A percentile compares a stretch with the other conserved stretches of the same genome.
Conservation (phyloP, 208 protist species). For the Trichomonas vaginalis region DNA sequence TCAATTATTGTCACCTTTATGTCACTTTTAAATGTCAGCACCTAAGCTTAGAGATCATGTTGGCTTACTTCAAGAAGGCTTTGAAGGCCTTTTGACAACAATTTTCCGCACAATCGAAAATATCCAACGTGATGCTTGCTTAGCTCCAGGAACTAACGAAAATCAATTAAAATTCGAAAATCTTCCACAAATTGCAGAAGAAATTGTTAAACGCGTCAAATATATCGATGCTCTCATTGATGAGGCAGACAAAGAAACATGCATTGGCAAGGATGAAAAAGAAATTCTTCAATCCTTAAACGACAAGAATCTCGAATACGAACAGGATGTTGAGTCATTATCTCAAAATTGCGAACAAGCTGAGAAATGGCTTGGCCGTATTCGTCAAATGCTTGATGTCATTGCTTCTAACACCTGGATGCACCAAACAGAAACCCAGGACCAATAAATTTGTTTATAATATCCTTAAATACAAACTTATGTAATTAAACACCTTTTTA, state of each 20-base stretch:
- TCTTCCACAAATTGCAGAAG: not conserved
- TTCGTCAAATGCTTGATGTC: constrained; percentile 1
- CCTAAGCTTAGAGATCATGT: not conserved
- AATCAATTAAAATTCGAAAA: not conserved
- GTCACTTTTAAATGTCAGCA: not conserved
- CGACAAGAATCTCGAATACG: not conserved
- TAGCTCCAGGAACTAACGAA: not conserved
- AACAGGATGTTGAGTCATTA: not conserved
- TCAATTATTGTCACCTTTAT: no score
- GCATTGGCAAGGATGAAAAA: not conserved
- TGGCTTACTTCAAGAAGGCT: not conserved
- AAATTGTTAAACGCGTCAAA: not conserved
- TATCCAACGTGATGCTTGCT: not conserved
- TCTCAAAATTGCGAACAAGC: not conserved
- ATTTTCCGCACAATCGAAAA: not conserved
- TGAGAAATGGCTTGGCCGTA: not conserved
- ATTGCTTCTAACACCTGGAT: constrained; percentile 6
- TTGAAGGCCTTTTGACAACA: not conserved
- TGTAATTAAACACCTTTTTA: no score
- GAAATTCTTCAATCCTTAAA: not conserved
- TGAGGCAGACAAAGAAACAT: not conserved
- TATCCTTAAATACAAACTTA: no score
- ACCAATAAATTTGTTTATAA: not conserved
- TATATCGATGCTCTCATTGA: not conserved
- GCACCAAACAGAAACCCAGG: not conserved